These are phyloP conservation scores for Gossypium mustelinum DNA, from an alignment of 345 rosid genomes.

Conservation along the genomic window DNA sequence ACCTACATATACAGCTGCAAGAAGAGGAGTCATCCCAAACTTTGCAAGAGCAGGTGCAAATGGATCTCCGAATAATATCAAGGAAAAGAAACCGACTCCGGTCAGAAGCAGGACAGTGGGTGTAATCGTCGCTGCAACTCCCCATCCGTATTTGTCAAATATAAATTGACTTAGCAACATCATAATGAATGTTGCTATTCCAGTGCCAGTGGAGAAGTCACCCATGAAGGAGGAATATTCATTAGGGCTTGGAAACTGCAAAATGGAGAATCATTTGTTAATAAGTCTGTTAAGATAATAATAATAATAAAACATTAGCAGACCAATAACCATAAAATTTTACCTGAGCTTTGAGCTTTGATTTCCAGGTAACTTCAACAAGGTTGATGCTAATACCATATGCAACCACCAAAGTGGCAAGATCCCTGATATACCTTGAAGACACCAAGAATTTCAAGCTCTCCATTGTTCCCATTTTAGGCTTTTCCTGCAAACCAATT, in stretches of 20 bases:
- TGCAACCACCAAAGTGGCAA: constrained; percentile 94
- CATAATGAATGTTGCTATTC: constrained; percentile 84
- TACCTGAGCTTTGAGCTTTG: constrained; percentile 98
- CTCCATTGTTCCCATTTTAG: constrained; percentile 92
- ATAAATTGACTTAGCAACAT: constrained; percentile 86
- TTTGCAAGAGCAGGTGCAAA: constrained; percentile 62
- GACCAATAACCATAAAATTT: constrained; percentile 12
- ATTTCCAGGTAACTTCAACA: constrained; percentile 97
- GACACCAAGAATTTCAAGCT: constrained; percentile 93
- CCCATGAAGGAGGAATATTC: constrained; percentile 98
- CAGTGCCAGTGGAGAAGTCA: constrained; percentile 89
- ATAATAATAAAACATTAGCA: neutral
- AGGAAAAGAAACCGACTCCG: constrained; percentile 45
- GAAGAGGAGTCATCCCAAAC: constrained; percentile 91
- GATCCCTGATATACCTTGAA: constrained; percentile 82
- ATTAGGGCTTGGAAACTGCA: constrained; percentile 95
- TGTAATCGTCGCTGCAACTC: constrained; percentile 86
- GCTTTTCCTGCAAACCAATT: constrained; percentile 57
- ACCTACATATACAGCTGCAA: constrained; percentile 93
- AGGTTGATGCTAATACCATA: constrained; percentile 97
- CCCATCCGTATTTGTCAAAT: constrained; percentile 90
- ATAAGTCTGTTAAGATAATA: neutral
- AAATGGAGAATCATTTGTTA: constrained; percentile 6
- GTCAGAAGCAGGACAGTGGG: constrained; percentile 83
- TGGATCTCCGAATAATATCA: constrained; percentile 71